Base-by-base conservation (phyloP, 2,329 filamentous ascomycete species). In the Colletotrichum liaoningense region DNA sequence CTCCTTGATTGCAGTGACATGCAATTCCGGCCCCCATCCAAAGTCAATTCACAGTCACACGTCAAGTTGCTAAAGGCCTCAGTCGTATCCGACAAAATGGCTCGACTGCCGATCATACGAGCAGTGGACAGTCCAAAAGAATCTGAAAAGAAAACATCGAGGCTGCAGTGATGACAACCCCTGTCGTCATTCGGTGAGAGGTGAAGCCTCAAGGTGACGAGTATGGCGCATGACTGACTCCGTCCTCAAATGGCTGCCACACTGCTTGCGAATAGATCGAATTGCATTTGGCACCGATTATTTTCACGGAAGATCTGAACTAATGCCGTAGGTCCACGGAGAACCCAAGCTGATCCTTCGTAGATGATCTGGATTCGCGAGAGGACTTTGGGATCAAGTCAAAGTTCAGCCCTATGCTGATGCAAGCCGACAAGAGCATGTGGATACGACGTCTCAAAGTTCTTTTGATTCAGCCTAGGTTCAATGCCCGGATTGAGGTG, bases 331-430 rank as follows among this genome's bases (percentile, higher is more conserved):
- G n/a, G 64, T 54, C 28, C 54, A 49, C n/a, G 30, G 42, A 49
- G 42, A 62, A 56, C 7, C 35, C 14, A 56, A 57, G 63, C 24
- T 26, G 26, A 55, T 42, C 14, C 19, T 4, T 38, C n/a, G 46
- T 33, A 46, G 28, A 42, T 56, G 26, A 65, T 22, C 24, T 57
- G 35, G 69, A 54, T 16, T 30, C 24, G 56, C 49, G 55, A 42
- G 30, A 46, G 38, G 56, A 56, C 46, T 49, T 30, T 35, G 24
- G n/a, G 19, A 66, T 65, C 60, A 56, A 55, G 22, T 56, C 67
- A 28, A 30, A 30, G 24, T 19, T 71, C 71, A 73, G 71, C 71
- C 71, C 67, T 73, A 73, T 22, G 67, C 49, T 56, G 60, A 52
- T 58, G 58, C 30, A 63, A 49, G 52, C 28, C 35, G 46, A 24